A percentile compares a stretch with the other conserved stretches of the same genome.
These are phyloP conservation scores for Eucalyptus sp. DNA, from an alignment of 345 rosid species.

Conservation along the genomic window DNA sequence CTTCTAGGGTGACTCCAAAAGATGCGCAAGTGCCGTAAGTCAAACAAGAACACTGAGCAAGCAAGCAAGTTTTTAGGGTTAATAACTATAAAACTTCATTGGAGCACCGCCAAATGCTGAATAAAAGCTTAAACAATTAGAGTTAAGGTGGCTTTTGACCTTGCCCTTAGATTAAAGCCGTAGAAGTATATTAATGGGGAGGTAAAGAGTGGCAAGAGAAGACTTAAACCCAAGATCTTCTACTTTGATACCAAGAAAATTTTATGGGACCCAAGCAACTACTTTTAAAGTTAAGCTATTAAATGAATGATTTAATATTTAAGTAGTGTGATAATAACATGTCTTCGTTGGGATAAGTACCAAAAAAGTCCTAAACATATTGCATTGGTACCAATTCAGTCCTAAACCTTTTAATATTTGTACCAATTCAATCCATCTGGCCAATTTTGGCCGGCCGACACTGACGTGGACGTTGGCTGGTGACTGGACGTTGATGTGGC, in stretches of 20 bases:
- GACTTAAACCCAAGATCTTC: not conserved
- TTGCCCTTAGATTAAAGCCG: not conserved
- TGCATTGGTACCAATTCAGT: no score
- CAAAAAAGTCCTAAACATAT: no score
- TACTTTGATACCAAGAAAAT: not conserved
- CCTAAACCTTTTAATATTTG: no score
- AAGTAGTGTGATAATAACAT: not conserved
- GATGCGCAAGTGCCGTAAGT: not conserved
- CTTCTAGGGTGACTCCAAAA: not conserved
- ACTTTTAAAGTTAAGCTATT: not conserved
- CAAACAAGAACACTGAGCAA: not conserved
- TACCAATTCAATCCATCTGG: no score
- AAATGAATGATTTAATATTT: not conserved
- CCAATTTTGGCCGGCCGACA: no score
- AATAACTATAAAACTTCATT: not conserved
- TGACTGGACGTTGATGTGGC: no score
- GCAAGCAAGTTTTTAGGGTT: not conserved
- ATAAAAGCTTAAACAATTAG: not conserved
- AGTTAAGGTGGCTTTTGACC: not conserved
- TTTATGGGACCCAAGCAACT: rapidly evolving
- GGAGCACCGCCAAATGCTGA: not conserved
- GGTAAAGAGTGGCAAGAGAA: not conserved
- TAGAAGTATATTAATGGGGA: not conserved
- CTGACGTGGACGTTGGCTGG: no score
- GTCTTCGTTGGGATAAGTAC: not conserved